Base-by-base conservation (phyloP, 345 rosid species). In the Erysimum cheiranthoides region DNA sequence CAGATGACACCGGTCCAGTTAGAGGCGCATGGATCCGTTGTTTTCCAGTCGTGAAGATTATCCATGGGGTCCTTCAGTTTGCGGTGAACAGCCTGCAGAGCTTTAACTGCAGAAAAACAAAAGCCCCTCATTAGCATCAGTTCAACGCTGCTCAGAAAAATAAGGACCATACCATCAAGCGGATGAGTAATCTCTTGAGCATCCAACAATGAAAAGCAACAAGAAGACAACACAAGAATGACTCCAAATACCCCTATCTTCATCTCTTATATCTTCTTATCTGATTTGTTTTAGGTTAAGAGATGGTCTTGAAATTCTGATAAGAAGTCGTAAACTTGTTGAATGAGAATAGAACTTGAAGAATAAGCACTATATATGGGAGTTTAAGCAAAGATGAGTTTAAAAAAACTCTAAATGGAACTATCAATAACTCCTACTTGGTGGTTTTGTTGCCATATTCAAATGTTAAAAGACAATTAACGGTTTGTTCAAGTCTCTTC, bases 1-100 rank as follows among this genome's bases (percentile, higher is more conserved):
- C 80, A 76, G 31, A 61, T 3, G 63, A 76, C 71, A 28, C 80
- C 80, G 16, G 75, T 76, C 80, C 75, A 76, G 5, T 76, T 76
- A 75, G 68, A 59, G 17, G 64, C 40, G 49, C 80, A 76, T 63
- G 80, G 80, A 69, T 76, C 80, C 14, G 66, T 71, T 51, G 59
- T 66, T 78, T 17, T 60, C 81, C 73, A 78, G 61, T 73, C 66
- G 5, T 69, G 57, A 59, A 78, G 77, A 72, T 71, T 57, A 38
- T 66, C 1, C 77, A 66, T 25, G 36, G 81, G 81, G 34, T 78
- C 81, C 21, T 72, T 52, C 3, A 78, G 78, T 13, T 72, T 72
- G 5, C 68, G 61, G 11, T 47, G 73, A 73, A 66, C 73, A 18
- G 62, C 61, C 11, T 30, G 42, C 50, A 78, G 38, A 39, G 68